Evolutionary conservation across 257 asterid genomes (phyloP).

Genomic region (Capsicum chinense): DNA sequence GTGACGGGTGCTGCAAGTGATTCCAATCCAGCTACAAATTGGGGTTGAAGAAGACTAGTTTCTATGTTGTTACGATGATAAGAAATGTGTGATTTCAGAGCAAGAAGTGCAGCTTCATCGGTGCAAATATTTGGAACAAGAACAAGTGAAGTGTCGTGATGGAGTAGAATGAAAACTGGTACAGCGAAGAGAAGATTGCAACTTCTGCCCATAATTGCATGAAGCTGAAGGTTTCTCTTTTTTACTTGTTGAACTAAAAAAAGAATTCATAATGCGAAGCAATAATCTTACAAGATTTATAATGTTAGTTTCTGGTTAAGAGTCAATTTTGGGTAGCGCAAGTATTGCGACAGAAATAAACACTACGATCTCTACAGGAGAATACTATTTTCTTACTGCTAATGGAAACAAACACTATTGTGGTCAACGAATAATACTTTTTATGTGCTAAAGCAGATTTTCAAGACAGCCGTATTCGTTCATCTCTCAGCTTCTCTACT

Average conservation of each 20-base stretch:
- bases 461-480: neutral
- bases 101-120: neutral
- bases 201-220: neutral
- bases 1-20: neutral
- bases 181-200: neutral
- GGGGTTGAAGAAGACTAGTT: neutral
- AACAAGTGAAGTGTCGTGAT: neutral
- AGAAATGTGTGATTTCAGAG: neutral
- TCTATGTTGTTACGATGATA: neutral
- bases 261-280: neutral
- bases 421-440: neutral
- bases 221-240: neutral
- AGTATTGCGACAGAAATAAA: neutral
- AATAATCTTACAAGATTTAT: neutral
- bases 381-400: neutral
- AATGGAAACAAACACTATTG: neutral
- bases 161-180: neutral
- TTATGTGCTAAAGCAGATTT: neutral
- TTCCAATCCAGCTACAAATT: slow-evolving; percentile 9
- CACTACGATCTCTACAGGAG: neutral
- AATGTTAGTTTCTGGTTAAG: neutral
- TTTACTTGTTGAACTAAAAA: neutral
- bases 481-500: too few species aligned
- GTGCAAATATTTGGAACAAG: neutral
- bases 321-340: neutral